Evolutionary conservation across 441 rosid genomes (phyloP).

Genomic region (Brassica hybrid): DNA sequence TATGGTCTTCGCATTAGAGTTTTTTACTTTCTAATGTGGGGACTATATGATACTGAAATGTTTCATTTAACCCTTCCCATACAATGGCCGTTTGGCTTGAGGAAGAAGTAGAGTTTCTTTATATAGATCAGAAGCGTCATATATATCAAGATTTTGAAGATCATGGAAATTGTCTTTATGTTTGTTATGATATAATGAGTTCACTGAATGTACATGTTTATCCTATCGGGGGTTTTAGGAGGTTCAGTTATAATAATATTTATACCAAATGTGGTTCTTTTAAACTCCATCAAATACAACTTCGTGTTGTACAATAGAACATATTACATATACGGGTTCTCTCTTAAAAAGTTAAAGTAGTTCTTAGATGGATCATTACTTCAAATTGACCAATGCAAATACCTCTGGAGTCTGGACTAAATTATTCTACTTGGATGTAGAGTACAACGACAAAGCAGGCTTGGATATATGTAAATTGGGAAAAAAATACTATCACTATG

Average conservation of each 20-base stretch:
- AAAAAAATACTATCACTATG: neutral
- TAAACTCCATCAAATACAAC: neutral
- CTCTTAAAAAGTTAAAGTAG: neutral
- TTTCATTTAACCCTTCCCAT: neutral
- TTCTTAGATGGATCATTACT: neutral
- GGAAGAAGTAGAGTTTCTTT: too few relatives aligned
- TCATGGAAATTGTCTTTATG: neutral
- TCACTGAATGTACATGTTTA: too few relatives aligned
- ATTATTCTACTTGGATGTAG: neutral
- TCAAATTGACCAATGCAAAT: neutral
- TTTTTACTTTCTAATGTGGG: neutral
- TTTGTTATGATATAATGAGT: neutral
- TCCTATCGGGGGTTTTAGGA: too few relatives aligned
- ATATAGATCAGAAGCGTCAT: too few relatives aligned
- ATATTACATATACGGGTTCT: neutral
- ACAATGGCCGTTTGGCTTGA: neutral
- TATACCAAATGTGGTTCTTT: neutral
- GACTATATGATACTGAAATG: neutral
- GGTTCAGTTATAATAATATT: too few relatives aligned
- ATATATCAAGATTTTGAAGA: too few relatives aligned
- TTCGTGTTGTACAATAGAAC: neutral
- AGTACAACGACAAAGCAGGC: neutral
- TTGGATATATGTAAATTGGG: neutral
- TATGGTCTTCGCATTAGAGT: neutral
- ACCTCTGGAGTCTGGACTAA: conserved; percentile 4